A percentile compares a stretch with the other conserved stretches of the same genome.
These are phyloP conservation scores for Aspergillus hiratsukae DNA, from an alignment of 2,329 filamentous ascomycete species.

Conservation along the genomic window DNA sequence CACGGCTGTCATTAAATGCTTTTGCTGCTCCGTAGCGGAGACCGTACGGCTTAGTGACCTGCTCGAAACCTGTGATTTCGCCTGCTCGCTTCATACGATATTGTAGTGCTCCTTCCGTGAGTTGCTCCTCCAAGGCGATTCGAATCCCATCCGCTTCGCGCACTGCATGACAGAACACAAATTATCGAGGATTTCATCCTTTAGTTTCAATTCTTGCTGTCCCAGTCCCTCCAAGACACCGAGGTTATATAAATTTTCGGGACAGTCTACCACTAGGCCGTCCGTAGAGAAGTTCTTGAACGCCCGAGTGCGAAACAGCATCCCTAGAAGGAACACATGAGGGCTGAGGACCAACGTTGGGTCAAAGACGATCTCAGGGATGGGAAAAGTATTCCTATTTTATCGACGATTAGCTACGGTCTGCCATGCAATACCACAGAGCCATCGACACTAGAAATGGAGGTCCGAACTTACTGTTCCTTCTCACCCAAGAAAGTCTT, in stretches of 20 bases:
- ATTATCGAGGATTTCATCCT: slow-evolving; percentile 27
- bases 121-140: slow-evolving; percentile 21
- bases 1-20: slow-evolving; percentile 36
- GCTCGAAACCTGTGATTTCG: slow-evolving; percentile 30
- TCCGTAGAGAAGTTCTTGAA: slow-evolving; percentile 24
- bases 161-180: slow-evolving; percentile 29
- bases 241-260: slow-evolving; percentile 33
- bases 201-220: slow-evolving; percentile 30
- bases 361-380: slow-evolving; percentile 33
- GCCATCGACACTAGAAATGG: too few species aligned
- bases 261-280: slow-evolving; percentile 24
- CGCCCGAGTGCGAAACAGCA: slow-evolving; percentile 27
- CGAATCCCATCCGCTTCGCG: slow-evolving; percentile 17
- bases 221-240: slow-evolving; percentile 26
- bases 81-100: slow-evolving; percentile 20
- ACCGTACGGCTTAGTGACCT: slow-evolving; percentile 30
- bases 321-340: slow-evolving; percentile 30
- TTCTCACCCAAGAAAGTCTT: slow-evolving; percentile 12
- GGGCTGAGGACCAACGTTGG: slow-evolving; percentile 34
- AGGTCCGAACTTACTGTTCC: too few species aligned
- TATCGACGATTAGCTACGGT: too few species aligned
- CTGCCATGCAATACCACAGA: slow-evolving; percentile 2
- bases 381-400: slow-evolving; percentile 27
- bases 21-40: slow-evolving; percentile 34
- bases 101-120: slow-evolving; percentile 20